A percentile compares a stretch with the other conserved stretches of the same genome.
These are phyloP conservation scores for Aspergillus tamarii DNA, from an alignment of 2,329 filamentous ascomycete genomes.

Conservation along the genomic window DNA sequence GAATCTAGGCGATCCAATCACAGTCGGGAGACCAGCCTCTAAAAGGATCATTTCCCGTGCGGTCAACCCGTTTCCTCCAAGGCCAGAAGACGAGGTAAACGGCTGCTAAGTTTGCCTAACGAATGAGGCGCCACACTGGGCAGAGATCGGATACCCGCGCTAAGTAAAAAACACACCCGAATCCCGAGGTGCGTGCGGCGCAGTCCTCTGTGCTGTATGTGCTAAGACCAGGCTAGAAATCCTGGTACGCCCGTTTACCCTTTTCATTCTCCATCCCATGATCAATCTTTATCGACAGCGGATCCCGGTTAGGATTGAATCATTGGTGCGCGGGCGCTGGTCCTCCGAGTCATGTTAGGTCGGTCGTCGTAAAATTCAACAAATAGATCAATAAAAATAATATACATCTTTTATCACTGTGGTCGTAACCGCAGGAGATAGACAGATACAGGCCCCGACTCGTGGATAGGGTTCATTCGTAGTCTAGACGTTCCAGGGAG, in stretches of 20 bases:
- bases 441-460: neutral
- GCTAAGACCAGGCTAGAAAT: neutral
- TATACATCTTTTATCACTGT: neutral
- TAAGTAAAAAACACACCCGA: constrained; percentile 3
- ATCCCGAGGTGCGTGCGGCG: neutral
- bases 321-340: neutral
- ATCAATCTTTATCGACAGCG: neutral
- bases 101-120: constrained; percentile 14
- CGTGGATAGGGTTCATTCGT: neutral
- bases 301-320: neutral
- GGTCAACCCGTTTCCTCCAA: constrained; percentile 5
- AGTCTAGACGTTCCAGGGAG: neutral
- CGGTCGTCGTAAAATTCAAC: neutral
- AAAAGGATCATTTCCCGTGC: constrained; percentile 16
- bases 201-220: neutral
- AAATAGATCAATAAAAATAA: neutral
- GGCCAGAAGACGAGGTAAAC: constrained; percentile 8
- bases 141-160: constrained; percentile 13
- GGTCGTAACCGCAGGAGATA: neutral
- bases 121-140: constrained; percentile 1
- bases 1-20: constrained; percentile 10
- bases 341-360: neutral
- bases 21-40: neutral
- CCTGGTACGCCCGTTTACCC: neutral
- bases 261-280: neutral